Conservation (phyloP, 202 grass and related monocot species). For the Elaeis oleifera region DNA sequence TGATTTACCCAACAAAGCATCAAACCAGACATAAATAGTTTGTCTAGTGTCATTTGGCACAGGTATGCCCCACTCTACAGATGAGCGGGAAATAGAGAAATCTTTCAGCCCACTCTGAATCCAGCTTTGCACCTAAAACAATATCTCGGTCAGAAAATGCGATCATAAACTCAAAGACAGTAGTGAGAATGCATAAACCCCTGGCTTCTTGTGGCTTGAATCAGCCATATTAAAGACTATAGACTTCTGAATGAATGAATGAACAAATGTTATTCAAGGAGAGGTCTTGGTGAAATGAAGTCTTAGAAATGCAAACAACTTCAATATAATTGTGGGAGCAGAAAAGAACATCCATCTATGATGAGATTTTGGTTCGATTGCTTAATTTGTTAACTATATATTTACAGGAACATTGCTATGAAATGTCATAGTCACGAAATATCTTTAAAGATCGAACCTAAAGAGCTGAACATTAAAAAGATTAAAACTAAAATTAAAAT, state of each 20-base stretch:
- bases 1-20: conserved; percentile 84
- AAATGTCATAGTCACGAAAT: too few relatives aligned
- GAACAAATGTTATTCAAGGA: too few relatives aligned
- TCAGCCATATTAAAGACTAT: too few relatives aligned
- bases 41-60: conserved; percentile 87
- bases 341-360: not conserved
- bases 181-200: not conserved
- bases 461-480: too few relatives aligned
- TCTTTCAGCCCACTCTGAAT: conserved; percentile 90
- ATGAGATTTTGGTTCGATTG: not conserved
- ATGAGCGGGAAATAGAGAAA: conserved; percentile 90
- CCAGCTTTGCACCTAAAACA: conserved; percentile 95
- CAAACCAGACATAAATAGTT: conserved; percentile 99
- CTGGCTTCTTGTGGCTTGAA: too few relatives aligned
- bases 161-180: conserved; percentile 3
- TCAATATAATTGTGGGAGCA: too few relatives aligned
- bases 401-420: not conserved
- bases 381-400: not conserved
- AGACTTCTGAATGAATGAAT: too few relatives aligned
- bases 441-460: too few relatives aligned
- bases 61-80: conserved; percentile 98
- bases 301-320: too few relatives aligned
- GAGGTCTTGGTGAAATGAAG: too few relatives aligned
- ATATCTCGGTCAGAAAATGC: conserved; percentile 38
- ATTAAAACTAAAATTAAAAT: too few relatives aligned